A percentile compares a stretch with the other conserved stretches of the same genome.
Conservation (phyloP, 495 filamentous ascomycete species). For the Endocarpon pusillum region DNA sequence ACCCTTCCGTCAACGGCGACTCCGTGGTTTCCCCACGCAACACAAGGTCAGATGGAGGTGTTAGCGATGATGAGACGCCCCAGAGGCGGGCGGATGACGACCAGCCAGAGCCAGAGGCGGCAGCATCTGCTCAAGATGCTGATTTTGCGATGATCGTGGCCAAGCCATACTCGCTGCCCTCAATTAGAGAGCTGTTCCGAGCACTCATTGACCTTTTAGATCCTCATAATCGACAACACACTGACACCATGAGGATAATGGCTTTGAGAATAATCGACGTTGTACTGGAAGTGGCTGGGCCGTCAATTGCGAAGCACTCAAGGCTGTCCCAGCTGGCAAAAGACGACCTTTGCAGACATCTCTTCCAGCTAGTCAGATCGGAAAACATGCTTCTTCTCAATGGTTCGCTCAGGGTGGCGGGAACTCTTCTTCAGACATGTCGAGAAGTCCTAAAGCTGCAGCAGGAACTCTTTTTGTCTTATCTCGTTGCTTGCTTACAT, state of each 20-base stretch:
- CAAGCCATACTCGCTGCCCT: slow-evolving; percentile 74
- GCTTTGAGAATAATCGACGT: slow-evolving; percentile 94
- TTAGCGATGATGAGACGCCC: slow-evolving; percentile 19
- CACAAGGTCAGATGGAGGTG: slow-evolving; percentile 24
- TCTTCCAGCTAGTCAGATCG: slow-evolving; percentile 92
- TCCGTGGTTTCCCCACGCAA: slow-evolving; percentile 31
- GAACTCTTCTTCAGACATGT: slow-evolving; percentile 81
- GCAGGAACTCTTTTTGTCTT: slow-evolving; percentile 91
- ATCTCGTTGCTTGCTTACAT: slow-evolving; percentile 84
- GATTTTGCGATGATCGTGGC: slow-evolving; percentile 14
- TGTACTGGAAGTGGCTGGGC: slow-evolving; percentile 87
- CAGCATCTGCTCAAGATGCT: slow-evolving; percentile 23
- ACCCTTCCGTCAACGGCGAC: slow-evolving; percentile 66
- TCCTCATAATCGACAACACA: slow-evolving; percentile 79
- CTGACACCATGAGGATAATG: slow-evolving; percentile 93
- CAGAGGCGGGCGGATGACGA: slow-evolving; percentile 18
- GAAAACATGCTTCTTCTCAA: slow-evolving; percentile 89
- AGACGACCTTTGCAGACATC: slow-evolving; percentile 81
- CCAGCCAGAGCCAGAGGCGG: slow-evolving; percentile 13
- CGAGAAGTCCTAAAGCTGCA: slow-evolving; percentile 87
- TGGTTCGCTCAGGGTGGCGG: slow-evolving; percentile 77
- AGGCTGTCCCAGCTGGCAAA: slow-evolving; percentile 75
- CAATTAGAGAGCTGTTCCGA: slow-evolving; percentile 82
- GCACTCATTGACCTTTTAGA: slow-evolving; percentile 91
- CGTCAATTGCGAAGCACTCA: slow-evolving; percentile 87